Conservation (phyloP, 345 rosid genomes). For the Eucalyptus urophylla region DNA sequence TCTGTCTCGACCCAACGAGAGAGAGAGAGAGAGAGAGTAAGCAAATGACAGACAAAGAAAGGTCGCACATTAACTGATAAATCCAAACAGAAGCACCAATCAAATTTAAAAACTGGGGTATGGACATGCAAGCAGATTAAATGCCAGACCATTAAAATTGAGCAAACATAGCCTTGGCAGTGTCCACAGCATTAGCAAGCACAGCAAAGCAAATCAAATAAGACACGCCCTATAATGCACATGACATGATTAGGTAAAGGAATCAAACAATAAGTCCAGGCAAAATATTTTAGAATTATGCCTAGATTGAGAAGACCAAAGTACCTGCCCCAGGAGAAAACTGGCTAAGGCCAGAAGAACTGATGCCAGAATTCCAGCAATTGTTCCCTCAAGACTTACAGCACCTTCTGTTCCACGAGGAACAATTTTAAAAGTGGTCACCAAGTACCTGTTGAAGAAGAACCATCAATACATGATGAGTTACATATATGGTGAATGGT, state of each 20-base stretch:
- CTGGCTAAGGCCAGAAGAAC: conserved; percentile 55
- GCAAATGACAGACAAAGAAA: neutral
- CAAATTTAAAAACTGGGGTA: neutral
- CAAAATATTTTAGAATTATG: neutral
- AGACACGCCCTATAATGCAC: neutral
- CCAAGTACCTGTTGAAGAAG: conserved; percentile 48
- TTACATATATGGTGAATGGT: neutral
- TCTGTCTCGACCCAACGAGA: conserved; percentile 21
- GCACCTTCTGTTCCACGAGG: conserved; percentile 99
- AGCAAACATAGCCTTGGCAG: neutral
- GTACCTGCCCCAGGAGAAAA: conserved; percentile 65
- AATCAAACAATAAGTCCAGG: neutral
- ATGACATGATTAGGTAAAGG: neutral
- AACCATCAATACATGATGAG: neutral
- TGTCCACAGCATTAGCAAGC: neutral
- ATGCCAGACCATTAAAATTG: neutral
- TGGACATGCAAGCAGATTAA: neutral
- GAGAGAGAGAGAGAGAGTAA: neutral
- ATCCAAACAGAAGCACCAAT: neutral
- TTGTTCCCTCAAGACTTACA: conserved; percentile 88
- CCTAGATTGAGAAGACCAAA: neutral
- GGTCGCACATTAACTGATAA: neutral
- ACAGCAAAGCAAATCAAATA: neutral
- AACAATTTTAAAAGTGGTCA: conserved; percentile 74
- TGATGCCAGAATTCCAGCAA: conserved; percentile 81